Evolutionary conservation across 2,329 filamentous ascomycete species (phyloP).

Genomic region (Ophiostoma novo-ulmi): DNA sequence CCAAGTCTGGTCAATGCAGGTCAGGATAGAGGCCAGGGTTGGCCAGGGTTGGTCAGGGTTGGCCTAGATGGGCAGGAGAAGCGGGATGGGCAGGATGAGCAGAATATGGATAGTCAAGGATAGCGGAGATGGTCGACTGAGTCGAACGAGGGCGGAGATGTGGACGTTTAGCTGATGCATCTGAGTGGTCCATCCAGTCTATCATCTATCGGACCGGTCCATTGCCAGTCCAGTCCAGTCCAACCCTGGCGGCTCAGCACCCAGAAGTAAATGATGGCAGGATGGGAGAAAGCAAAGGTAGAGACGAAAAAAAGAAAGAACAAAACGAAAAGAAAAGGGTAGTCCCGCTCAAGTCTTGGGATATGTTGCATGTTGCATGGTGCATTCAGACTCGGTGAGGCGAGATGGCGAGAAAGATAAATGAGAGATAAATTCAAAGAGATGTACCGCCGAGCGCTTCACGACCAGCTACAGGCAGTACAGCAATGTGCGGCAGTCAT

Average conservation of each 20-base stretch:
- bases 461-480: background rate
- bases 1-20: background rate
- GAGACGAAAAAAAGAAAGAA: background rate
- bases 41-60: background rate
- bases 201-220: background rate
- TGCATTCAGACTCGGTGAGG: background rate
- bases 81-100: background rate
- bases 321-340: background rate
- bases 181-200: background rate
- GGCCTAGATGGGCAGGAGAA: background rate
- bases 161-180: constrained; percentile 2
- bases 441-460: background rate
- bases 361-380: constrained; percentile 2
- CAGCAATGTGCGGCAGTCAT: no score
- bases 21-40: background rate
- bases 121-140: background rate
- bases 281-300: background rate
- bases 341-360: background rate
- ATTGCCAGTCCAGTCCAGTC: background rate
- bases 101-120: background rate
- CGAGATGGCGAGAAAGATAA: background rate
- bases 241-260: background rate
- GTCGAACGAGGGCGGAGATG: constrained; percentile 4
- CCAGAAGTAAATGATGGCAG: background rate
- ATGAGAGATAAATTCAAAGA: no score